These are phyloP conservation scores for Lasiosphaeria miniovina DNA, from an alignment of 495 filamentous ascomycete genomes.

Conservation along the genomic window DNA sequence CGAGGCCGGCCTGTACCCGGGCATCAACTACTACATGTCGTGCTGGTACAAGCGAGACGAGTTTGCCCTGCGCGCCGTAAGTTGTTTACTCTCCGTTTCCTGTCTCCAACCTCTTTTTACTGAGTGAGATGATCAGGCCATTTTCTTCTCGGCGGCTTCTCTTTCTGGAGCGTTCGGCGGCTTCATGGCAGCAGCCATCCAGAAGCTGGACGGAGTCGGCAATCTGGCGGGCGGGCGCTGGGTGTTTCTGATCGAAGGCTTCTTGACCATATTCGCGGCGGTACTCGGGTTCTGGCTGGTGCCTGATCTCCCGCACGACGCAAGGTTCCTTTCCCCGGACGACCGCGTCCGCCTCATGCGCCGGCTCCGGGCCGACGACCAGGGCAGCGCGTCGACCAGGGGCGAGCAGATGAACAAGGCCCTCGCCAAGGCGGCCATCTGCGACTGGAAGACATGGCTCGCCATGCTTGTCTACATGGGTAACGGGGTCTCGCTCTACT, in stretches of 20 bases:
- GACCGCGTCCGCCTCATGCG: slow-evolving; percentile 69
- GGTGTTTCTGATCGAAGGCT: slow-evolving; percentile 75
- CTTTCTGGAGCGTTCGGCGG: slow-evolving; percentile 79
- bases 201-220: slow-evolving; percentile 70
- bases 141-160: slow-evolving; percentile 84
- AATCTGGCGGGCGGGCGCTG: slow-evolving; percentile 69
- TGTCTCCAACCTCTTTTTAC: not conserved
- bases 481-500: slow-evolving; percentile 64
- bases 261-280: slow-evolving; percentile 68
- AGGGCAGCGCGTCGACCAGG: slow-evolving; percentile 57
- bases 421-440: slow-evolving; percentile 70
- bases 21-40: slow-evolving; percentile 69
- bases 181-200: slow-evolving; percentile 70
- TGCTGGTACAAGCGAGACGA: slow-evolving; percentile 60
- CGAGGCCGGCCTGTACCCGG: slow-evolving; percentile 79
- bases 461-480: slow-evolving; percentile 75
- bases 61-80: slow-evolving; percentile 52
- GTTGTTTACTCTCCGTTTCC: slow-evolving; percentile 26
- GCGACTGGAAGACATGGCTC: slow-evolving; percentile 79
- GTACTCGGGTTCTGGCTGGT: slow-evolving; percentile 75
- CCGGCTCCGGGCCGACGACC: slow-evolving; percentile 66
- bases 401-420: slow-evolving; percentile 71
- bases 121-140: slow-evolving; percentile 42
- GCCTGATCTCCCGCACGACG: slow-evolving; percentile 77
- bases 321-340: slow-evolving; percentile 62